Evolutionary conservation across 441 rosid genomes (phyloP).

Genomic region (Eruca vesicaria): DNA sequence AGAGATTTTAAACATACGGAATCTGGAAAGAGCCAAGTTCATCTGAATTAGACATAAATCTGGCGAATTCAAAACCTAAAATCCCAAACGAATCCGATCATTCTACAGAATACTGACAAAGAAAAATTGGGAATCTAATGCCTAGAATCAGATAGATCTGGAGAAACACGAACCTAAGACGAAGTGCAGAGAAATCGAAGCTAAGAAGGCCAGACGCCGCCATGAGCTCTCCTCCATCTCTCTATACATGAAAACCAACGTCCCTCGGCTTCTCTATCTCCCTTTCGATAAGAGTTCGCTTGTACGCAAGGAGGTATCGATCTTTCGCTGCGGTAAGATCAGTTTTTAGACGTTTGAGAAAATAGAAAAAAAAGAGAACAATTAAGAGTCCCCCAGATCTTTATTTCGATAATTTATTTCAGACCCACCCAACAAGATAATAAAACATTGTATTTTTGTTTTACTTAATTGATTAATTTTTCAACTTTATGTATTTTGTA

Average conservation of each 20-base stretch:
- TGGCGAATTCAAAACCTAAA: not conserved
- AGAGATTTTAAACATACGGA: not conserved
- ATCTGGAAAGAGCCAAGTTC: conserved; percentile 1
- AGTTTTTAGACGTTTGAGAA: conserved; percentile 1
- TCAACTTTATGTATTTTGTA: not conserved
- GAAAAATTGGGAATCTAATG: not conserved
- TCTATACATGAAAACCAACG: not conserved
- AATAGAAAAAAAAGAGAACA: not conserved
- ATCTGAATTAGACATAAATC: conserved; percentile 13
- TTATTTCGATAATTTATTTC: not conserved
- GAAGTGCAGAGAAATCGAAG: conserved; percentile 52
- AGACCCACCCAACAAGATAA: not conserved
- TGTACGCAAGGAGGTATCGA: not conserved
- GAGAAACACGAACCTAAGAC: conserved; percentile 54
- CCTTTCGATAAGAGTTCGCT: not conserved
- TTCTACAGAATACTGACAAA: not conserved
- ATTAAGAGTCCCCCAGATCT: not conserved
- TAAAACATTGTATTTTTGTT: no score
- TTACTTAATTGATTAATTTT: not conserved
- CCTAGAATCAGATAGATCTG: conserved; percentile 22
- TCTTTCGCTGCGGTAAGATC: conserved; percentile 13
- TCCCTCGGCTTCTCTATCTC: not conserved
- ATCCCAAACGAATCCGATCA: not conserved
- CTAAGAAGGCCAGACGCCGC: conserved; percentile 44
- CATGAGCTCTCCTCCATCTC: conserved; percentile 41